Evolutionary conservation across 1,284 basidiomycete species (phyloP).

Genomic region (Entoloma clypeatum): DNA sequence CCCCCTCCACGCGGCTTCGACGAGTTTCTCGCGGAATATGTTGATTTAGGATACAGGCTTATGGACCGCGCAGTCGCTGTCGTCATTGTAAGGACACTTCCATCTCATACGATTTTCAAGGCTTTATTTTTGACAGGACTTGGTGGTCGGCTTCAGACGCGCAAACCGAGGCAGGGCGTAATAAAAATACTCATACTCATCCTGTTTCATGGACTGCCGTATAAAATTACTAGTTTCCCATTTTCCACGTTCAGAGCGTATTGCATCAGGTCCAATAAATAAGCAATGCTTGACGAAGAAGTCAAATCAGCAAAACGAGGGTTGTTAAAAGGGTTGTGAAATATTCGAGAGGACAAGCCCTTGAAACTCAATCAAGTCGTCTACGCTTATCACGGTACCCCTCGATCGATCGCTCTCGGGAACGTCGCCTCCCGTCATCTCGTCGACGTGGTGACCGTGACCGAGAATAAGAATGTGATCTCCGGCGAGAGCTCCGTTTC

Average conservation of each 20-base stretch:
- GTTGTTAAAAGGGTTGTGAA: neutral
- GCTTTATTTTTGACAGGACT: neutral
- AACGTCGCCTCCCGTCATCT: conserved; percentile 32
- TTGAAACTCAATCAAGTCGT: conserved; percentile 29
- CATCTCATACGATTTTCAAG: neutral
- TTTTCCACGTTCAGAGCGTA: neutral
- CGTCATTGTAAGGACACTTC: neutral
- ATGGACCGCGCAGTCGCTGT: neutral
- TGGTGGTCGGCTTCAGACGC: neutral
- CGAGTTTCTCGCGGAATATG: neutral
- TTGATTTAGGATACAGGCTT: neutral
- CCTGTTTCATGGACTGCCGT: conserved; percentile 4
- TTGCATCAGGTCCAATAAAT: neutral
- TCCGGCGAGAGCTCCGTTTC: conserved; percentile 15
- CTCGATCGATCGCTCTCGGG: conserved; percentile 40
- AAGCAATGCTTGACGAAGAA: conserved; percentile 4
- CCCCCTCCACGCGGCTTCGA: conserved; percentile 1
- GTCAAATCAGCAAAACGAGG: neutral
- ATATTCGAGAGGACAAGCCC: neutral
- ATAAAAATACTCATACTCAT: neutral
- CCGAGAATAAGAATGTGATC: conserved; percentile 33
- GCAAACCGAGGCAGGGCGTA: neutral
- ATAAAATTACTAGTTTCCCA: neutral
- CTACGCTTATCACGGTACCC: conserved; percentile 37
- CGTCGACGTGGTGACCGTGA: conserved; percentile 23